phyloP scores from a whole-genome alignment of 176 grass and related monocot genomes.

The Oryza glumipatula region DNA sequence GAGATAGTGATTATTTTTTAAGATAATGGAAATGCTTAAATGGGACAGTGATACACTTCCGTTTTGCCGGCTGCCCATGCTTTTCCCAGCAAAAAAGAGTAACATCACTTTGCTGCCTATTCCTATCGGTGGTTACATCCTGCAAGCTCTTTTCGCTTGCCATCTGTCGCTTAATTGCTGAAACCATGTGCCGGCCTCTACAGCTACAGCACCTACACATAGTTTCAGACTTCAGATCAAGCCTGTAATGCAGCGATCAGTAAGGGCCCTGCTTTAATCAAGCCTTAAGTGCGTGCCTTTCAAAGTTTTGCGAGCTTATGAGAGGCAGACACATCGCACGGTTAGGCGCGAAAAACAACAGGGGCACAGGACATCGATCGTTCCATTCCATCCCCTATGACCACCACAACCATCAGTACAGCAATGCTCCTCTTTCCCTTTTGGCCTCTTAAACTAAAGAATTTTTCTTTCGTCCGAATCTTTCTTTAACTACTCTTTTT shows the following conservation, averaged over 20 bases:
- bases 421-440: neutral
- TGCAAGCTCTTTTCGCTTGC: neutral
- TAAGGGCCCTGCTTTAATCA: neutral
- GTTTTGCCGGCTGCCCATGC: neutral
- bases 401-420: neutral
- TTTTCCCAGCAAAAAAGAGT: neutral
- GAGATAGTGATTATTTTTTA: neutral
- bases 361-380: neutral
- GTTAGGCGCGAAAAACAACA: neutral
- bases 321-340: slow-evolving; percentile 8
- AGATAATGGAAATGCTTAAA: too few relatives aligned
- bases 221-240: neutral
- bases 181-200: neutral
- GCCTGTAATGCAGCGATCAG: too few relatives aligned
- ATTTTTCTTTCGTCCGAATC: neutral
- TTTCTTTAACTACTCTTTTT: neutral
- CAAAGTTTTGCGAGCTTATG: neutral
- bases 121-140: neutral
- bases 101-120: neutral
- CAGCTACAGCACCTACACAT: neutral
- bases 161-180: neutral
- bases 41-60: neutral
- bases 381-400: neutral
- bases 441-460: neutral
- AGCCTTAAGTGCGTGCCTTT: neutral